These are phyloP conservation scores for Arabidopsis suecica DNA, from an alignment of 345 rosid species.

Conservation along the genomic window DNA sequence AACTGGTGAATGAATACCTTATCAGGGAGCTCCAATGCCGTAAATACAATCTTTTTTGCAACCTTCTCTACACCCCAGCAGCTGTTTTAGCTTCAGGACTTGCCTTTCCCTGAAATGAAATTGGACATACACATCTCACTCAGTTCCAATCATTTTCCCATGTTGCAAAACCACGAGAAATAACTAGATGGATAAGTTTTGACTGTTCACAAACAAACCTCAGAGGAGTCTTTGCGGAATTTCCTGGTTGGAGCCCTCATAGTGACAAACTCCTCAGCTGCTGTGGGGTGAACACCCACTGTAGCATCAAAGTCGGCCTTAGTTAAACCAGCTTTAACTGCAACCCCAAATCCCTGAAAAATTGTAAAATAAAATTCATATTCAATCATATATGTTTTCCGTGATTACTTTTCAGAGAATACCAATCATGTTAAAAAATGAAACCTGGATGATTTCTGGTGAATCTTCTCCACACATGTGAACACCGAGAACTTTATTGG, in stretches of 20 bases:
- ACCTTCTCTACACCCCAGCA: conserved; percentile 58
- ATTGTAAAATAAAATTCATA: not conserved
- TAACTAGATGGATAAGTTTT: conserved; percentile 19
- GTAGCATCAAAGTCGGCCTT: conserved; percentile 90
- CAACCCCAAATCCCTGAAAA: conserved; percentile 91
- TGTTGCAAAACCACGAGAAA: not conserved
- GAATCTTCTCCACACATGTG: conserved; percentile 97
- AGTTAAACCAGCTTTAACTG: conserved; percentile 90
- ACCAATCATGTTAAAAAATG: conserved; percentile 6
- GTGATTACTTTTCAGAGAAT: conserved; percentile 1
- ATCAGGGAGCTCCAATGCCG: conserved; percentile 29
- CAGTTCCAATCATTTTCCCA: not conserved
- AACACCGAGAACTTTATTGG: conserved; percentile 73
- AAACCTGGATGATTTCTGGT: conserved; percentile 85
- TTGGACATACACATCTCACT: not conserved
- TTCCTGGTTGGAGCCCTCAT: conserved; percentile 87
- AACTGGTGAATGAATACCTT: conserved; percentile 46
- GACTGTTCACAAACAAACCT: conserved; percentile 59
- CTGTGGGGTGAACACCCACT: conserved; percentile 90
- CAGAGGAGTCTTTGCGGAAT: conserved; percentile 62
- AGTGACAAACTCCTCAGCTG: conserved; percentile 92
- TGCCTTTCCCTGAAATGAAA: conserved; percentile 56
- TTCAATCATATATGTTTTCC: not conserved
- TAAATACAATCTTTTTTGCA: conserved; percentile 24
- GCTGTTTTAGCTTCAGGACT: conserved; percentile 64